Conservation (phyloP, 805 yeast species). For the Myxozyma udenii region DNA sequence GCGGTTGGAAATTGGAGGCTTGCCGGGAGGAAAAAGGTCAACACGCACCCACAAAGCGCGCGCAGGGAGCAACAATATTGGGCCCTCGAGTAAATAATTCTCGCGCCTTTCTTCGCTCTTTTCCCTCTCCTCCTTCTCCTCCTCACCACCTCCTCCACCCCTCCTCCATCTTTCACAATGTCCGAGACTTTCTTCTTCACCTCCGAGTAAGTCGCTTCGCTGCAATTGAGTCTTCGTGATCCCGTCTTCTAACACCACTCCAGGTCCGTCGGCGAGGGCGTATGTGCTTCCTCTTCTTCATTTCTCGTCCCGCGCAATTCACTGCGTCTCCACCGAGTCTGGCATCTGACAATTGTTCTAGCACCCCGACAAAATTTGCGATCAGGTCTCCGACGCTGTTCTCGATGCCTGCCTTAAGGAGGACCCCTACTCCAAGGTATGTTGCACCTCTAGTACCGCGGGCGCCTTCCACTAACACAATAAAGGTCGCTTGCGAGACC, state of each 20-base stretch:
- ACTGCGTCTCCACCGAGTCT: constrained; percentile 1
- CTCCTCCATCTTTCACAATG: constrained; percentile 30
- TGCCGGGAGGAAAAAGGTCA: no score
- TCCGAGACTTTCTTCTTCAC: constrained; percentile 56
- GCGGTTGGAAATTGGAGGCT: no score
- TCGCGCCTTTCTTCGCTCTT: constrained; percentile 1
- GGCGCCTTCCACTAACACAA: background rate
- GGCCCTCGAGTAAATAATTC: background rate
- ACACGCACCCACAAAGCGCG: no score
- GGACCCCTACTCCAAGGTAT: constrained; percentile 85
- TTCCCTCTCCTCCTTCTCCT: constrained; percentile 1
- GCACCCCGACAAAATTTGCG: constrained; percentile 65
- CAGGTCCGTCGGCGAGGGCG: constrained; percentile 62
- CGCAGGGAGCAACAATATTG: no score
- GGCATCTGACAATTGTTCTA: background rate
- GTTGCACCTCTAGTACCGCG: background rate
- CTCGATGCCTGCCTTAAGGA: constrained; percentile 93
- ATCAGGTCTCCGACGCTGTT: constrained; percentile 97
- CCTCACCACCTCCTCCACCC: background rate
- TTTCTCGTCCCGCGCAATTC: background rate
- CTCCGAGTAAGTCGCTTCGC: constrained; percentile 46
- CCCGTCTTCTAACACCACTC: background rate
- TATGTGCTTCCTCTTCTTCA: constrained; percentile 16
- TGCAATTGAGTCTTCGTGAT: background rate
- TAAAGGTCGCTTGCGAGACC: constrained; percentile 90